These are phyloP conservation scores for Aspergillus wentii DNA, from an alignment of 495 filamentous ascomycete genomes.

Conservation along the genomic window DNA sequence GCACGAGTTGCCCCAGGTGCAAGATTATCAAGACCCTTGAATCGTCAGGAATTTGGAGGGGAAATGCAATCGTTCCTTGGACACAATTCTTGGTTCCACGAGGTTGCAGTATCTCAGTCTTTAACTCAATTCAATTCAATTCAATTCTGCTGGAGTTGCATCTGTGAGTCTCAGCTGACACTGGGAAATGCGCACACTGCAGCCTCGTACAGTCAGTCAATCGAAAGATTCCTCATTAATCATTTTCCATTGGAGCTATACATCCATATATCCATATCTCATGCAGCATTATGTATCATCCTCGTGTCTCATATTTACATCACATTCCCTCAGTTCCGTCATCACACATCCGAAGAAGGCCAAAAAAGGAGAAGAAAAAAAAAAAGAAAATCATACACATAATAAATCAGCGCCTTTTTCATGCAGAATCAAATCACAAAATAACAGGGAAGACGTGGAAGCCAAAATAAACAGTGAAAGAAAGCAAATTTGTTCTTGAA, in stretches of 20 bases:
- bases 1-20: constrained; percentile 16
- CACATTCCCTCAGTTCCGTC: constrained; percentile 5
- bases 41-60: background rate
- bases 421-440: too few species aligned
- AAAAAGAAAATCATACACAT: background rate
- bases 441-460: too few species aligned
- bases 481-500: background rate
- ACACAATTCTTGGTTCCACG: background rate
- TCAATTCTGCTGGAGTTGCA: too few species aligned
- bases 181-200: too few species aligned
- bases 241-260: background rate
- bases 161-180: background rate
- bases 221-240: too few species aligned
- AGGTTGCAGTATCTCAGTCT: background rate
- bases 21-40: constrained; percentile 3
- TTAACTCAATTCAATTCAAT: too few species aligned
- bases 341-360: constrained; percentile 4
- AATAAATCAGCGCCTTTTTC: constrained; percentile 2
- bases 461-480: too few species aligned
- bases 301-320: constrained; percentile 30
- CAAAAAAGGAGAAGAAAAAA: constrained; percentile 11
- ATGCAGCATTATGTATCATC: constrained; percentile 1
- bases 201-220: too few species aligned
- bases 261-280: constrained; percentile 3
- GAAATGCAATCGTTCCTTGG: background rate